Evolutionary conservation across 169 alveolate species (phyloP).

Genomic region (Blepharisma undulans): DNA sequence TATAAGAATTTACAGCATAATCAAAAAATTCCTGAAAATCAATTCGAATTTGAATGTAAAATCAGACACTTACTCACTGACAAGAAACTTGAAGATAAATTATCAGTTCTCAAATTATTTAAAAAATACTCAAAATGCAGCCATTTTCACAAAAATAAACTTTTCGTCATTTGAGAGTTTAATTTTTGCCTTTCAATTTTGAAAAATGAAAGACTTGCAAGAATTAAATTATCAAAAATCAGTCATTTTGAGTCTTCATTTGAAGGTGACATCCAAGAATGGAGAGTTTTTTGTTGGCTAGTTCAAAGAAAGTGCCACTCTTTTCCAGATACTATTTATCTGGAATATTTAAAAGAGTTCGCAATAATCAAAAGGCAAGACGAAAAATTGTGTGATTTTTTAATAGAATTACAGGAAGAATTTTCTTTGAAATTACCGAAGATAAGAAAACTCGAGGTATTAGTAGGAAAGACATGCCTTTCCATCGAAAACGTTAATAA

Average conservation of each 20-base stretch:
- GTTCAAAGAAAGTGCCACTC: neutral
- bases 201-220: conserved; percentile 2
- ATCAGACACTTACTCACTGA: neutral
- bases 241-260: neutral
- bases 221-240: neutral
- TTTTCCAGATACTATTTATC: neutral
- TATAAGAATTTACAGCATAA: neutral
- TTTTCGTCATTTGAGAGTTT: neutral
- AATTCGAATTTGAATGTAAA: neutral
- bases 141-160: neutral
- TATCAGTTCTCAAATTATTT: neutral
- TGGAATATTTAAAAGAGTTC: neutral
- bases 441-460: neutral
- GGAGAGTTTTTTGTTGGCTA: neutral
- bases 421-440: neutral
- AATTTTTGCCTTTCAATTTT: neutral
- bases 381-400: neutral
- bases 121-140: neutral
- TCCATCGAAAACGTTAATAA: neutral
- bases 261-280: neutral
- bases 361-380: neutral
- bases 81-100: neutral
- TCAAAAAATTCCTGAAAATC: neutral
- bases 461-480: neutral
- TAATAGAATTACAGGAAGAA: neutral